Conservation (phyloP, 176 grass and related monocot genomes). For the Phragmites australis region DNA sequence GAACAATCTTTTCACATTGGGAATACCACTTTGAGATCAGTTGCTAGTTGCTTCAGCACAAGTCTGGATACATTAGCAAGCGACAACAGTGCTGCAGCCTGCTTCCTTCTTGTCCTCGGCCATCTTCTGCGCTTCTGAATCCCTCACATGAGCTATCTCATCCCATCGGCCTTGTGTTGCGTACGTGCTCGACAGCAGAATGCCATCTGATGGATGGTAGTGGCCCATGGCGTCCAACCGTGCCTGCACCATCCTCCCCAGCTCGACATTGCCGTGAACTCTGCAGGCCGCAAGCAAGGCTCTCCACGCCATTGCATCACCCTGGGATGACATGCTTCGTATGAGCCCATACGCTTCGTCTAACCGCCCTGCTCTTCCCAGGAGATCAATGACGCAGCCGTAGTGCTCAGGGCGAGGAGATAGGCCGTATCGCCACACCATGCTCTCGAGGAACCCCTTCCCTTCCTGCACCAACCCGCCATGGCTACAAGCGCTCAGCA, state of each 20-base stretch:
- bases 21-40: not conserved
- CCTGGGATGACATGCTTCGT: conserved; percentile 28
- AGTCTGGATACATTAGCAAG: not conserved
- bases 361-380: conserved; percentile 47
- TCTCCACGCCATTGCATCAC: conserved; percentile 50
- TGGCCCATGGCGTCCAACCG: conserved; percentile 37
- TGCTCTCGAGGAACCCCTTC: conserved; percentile 50
- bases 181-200: conserved; percentile 58
- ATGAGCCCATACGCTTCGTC: conserved; percentile 55
- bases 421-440: conserved; percentile 34
- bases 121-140: conserved; percentile 34
- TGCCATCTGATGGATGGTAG: conserved; percentile 53
- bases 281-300: conserved; percentile 66
- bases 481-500: conserved; percentile 65
- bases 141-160: conserved; percentile 36
- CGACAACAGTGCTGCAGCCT: conserved; percentile 45
- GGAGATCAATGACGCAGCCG: conserved; percentile 48
- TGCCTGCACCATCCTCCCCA: conserved; percentile 42
- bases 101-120: conserved; percentile 47
- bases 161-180: conserved; percentile 50
- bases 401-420: conserved; percentile 43
- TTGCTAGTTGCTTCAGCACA: not conserved
- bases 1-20: not conserved
- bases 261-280: conserved; percentile 53
- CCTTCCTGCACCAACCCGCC: conserved; percentile 55